These are phyloP conservation scores for Pestalotiopsis sp. DNA, from an alignment of 2,329 filamentous ascomycete genomes.

Conservation along the genomic window DNA sequence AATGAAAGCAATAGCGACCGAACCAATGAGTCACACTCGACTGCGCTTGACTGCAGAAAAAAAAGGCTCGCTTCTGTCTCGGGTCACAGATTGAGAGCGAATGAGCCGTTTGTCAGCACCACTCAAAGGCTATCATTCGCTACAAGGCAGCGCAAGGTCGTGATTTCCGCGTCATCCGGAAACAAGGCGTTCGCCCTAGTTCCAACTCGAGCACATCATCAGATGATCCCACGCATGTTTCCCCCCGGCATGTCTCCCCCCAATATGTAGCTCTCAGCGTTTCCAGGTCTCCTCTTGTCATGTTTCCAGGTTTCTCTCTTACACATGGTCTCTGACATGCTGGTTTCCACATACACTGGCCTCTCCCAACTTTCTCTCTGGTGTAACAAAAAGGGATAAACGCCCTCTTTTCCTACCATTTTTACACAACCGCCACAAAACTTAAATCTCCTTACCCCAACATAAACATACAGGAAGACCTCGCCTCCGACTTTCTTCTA, in stretches of 20 bases:
- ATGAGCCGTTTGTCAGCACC: slow-evolving; percentile 7
- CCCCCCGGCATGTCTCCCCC: neutral
- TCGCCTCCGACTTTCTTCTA: neutral
- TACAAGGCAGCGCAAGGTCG: neutral
- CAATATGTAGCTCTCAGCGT: neutral
- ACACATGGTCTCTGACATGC: no score
- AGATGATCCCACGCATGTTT: neutral
- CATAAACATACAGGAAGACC: neutral
- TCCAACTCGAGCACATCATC: neutral
- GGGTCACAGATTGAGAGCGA: neutral
- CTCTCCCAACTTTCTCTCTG: neutral
- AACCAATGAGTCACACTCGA: neutral
- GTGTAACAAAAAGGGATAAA: neutral
- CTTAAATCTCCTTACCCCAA: neutral
- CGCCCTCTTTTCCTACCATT: neutral
- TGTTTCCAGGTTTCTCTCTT: neutral
- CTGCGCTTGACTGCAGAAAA: neutral
- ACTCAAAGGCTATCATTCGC: neutral
- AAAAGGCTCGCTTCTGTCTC: neutral
- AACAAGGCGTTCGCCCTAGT: neutral
- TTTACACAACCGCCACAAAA: neutral
- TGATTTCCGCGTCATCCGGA: slow-evolving; percentile 11
- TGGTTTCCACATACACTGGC: neutral
- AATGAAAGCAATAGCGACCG: neutral
- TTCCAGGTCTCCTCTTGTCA: neutral